These are phyloP conservation scores for Aspergillus sp. DNA, from an alignment of 2,329 filamentous ascomycete species.

Conservation along the genomic window DNA sequence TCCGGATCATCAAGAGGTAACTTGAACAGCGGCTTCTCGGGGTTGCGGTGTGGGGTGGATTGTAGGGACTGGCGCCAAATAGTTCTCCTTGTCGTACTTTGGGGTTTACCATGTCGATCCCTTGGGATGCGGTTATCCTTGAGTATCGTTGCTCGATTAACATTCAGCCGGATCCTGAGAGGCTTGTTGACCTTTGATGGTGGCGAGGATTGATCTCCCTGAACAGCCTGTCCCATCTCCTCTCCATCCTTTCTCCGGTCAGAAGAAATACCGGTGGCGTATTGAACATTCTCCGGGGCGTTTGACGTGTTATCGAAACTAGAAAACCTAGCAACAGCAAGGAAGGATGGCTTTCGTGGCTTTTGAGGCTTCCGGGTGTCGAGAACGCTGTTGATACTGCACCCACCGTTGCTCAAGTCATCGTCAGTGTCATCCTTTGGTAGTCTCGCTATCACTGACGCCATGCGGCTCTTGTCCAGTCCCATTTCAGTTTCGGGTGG, in stretches of 20 bases:
- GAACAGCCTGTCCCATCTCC: not conserved
- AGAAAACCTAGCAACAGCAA: constrained; percentile 1
- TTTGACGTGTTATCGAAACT: not conserved
- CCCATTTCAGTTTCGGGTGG: too few relatives aligned
- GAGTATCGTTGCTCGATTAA: not conserved
- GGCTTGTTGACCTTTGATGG: not conserved
- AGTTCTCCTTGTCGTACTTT: not conserved
- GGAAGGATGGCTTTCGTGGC: constrained; percentile 9
- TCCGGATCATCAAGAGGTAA: constrained; percentile 5
- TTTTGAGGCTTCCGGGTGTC: constrained; percentile 4
- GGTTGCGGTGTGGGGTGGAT: not conserved
- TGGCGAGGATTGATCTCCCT: not conserved
- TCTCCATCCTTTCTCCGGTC: not conserved
- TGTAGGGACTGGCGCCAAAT: constrained; percentile 3
- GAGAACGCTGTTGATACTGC: not conserved
- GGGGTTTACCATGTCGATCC: not conserved
- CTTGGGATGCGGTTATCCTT: not conserved
- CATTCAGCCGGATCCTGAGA: not conserved
- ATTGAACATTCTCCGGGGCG: not conserved
- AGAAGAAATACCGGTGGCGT: too few relatives aligned
- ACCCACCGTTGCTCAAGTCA: not conserved
- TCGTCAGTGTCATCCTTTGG: not conserved
- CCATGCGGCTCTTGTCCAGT: not conserved
- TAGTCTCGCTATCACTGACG: not conserved
- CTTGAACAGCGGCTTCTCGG: not conserved